Evolutionary conservation across 768 basidiomycete species (phyloP), one percentile per base, ranked within the genome.

Genomic region (Solioccasus polychromus): DNA sequence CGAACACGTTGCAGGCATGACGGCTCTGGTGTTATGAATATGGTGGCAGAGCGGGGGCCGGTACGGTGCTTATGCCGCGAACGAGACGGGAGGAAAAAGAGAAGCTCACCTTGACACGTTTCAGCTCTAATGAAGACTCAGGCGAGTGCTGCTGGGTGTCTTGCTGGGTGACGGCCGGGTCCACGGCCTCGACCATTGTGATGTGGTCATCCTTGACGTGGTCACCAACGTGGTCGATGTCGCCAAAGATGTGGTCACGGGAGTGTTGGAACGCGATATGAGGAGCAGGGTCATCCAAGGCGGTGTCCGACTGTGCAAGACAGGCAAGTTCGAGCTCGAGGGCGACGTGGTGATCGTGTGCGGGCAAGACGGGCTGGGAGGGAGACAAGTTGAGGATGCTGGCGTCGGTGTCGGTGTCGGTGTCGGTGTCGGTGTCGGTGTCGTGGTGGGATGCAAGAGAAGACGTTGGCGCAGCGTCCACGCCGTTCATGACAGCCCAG

Each of bases 51-150:
- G 54, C 45, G 44, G 41, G 32, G 39, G 46, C 51, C 38, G 48
- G 48, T 43, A 57, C 39, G 31, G 51, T 44, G 35, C 46, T 20
- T 43, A 26, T 39, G 44, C 37, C 37, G 55, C 39, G 53, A 48
- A 53, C 35, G 46, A 40, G 37, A 55, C 47, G 41, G 38, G 47
- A 51, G 52, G 47, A 58, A 39, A 39, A 46, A 43, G 39, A 58
- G 61, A 53, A 52, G 58, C 79, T 56, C 62, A 83, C 85, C 77
- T 87, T 90, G 70, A 90, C 87, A 78, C 88, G 88, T 73, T 89
- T 89, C 61, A 87, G 70, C 55, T 88, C 87, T 59, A 83, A 78
- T 57, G 85, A 82, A 41, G 74, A 70, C 47, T 87, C 85, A 6
- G 77, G 68, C 50, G 77, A 63, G 73, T 78, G 85, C 35, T 82